These are phyloP conservation scores for Talaromyces sp. DNA, from an alignment of 2,329 filamentous ascomycete genomes.

Conservation along the genomic window DNA sequence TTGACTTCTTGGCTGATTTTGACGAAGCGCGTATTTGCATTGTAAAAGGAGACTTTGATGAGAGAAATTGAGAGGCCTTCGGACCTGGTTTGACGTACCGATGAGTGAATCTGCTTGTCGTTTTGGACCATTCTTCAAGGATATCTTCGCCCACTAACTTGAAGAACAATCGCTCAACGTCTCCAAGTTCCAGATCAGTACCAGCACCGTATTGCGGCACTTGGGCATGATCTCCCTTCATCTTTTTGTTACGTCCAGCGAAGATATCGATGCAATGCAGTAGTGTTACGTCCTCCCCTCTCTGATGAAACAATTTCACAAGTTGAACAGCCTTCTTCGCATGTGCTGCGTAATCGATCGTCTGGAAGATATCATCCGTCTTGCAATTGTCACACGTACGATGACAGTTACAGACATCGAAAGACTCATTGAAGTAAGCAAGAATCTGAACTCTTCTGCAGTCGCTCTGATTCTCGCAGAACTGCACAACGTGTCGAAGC, in stretches of 20 bases:
- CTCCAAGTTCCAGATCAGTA: conserved; percentile 65
- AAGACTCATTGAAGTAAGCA: conserved; percentile 89
- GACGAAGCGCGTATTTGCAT: conserved; percentile 54
- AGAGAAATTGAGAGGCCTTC: conserved; percentile 47
- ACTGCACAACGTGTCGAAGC: conserved; percentile 79
- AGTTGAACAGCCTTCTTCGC: conserved; percentile 69
- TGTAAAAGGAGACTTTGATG: conserved; percentile 44
- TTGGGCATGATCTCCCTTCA: conserved; percentile 54
- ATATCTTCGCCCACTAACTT: conserved; percentile 70
- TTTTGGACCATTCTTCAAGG: conserved; percentile 65
- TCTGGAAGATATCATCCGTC: conserved; percentile 66
- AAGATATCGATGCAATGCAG: conserved; percentile 82
- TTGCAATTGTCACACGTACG: conserved; percentile 85
- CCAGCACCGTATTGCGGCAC: conserved; percentile 65
- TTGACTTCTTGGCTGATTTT: conserved; percentile 27
- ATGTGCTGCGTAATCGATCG: conserved; percentile 71
- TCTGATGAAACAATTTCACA: conserved; percentile 47
- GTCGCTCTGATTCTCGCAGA: conserved; percentile 83
- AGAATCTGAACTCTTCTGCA: conserved; percentile 86
- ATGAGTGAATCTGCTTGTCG: conserved; percentile 66
- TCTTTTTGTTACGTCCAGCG: conserved; percentile 63
- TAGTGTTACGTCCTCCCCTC: conserved; percentile 61
- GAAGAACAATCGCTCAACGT: conserved; percentile 81
- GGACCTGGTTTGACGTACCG: conserved; percentile 57
- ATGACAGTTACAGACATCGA: conserved; percentile 67